These are phyloP conservation scores for Aphanomyces astaci DNA, from an alignment of 352 stramenopile genomes.

Conservation along the genomic window DNA sequence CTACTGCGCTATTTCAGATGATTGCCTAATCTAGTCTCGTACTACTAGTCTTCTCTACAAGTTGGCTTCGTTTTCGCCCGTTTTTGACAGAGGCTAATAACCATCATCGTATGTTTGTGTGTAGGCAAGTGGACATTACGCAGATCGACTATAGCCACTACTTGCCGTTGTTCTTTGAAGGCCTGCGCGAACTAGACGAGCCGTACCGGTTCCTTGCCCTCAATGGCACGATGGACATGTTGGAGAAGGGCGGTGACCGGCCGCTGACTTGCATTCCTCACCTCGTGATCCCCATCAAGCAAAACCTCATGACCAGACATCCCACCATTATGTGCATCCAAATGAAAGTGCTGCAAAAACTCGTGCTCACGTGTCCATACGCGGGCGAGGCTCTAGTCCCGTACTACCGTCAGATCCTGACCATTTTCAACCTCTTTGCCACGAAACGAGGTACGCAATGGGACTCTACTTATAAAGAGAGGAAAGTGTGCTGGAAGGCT, in stretches of 20 bases:
- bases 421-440: conserved; percentile 85
- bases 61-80: no score
- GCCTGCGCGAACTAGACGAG: conserved; percentile 66
- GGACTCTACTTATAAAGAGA: no score
- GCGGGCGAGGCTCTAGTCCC: conserved; percentile 81
- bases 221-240: conserved; percentile 76
- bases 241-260: conserved; percentile 51
- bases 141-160: conserved; percentile 79
- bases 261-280: conserved; percentile 62
- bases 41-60: not conserved
- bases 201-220: conserved; percentile 74
- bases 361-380: conserved; percentile 45
- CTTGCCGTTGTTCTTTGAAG: conserved; percentile 88
- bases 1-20: no score
- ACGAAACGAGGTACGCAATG: conserved; percentile 57
- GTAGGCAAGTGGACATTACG: conserved; percentile 34
- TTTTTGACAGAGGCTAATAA: no score
- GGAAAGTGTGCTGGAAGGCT: no score
- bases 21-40: no score
- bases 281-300: conserved; percentile 56
- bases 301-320: conserved; percentile 63
- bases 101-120: not conserved
- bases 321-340: conserved; percentile 42
- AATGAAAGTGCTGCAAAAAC: conserved; percentile 47
- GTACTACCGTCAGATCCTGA: conserved; percentile 87